A percentile compares a stretch with the other conserved stretches of the same genome.
Conservation (phyloP, 148 eudicot species). For the Suaeda aralocaspica region DNA sequence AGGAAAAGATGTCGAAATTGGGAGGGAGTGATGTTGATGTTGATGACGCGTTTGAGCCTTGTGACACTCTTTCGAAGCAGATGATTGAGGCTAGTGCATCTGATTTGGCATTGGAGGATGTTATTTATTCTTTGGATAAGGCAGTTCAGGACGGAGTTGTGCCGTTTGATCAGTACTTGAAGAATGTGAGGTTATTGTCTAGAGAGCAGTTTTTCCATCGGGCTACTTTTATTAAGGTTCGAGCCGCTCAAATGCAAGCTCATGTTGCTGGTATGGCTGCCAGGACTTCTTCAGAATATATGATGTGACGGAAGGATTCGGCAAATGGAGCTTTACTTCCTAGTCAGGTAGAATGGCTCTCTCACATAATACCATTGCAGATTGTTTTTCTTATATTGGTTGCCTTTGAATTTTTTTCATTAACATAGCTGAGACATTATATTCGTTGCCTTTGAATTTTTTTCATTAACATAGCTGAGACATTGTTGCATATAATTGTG, state of each 20-base stretch:
- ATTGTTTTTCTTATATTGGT: too few species aligned
- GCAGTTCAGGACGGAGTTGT: slow-evolving; percentile 78
- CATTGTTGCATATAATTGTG: too few species aligned
- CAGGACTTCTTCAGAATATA: background rate
- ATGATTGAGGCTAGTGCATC: slow-evolving; percentile 65
- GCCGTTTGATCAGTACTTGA: slow-evolving; percentile 80
- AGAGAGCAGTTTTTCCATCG: slow-evolving; percentile 90
- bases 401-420: too few species aligned
- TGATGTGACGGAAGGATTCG: too few species aligned
- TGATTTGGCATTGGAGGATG: slow-evolving; percentile 92
- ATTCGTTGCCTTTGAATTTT: too few species aligned
- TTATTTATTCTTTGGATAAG: slow-evolving; percentile 77
- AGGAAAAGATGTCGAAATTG: slow-evolving; percentile 42
- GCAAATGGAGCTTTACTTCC: too few species aligned
- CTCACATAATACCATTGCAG: too few species aligned
- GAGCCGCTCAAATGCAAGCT: slow-evolving; percentile 83
- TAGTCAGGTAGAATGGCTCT: too few species aligned
- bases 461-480: too few species aligned
- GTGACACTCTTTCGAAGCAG: slow-evolving; percentile 73
- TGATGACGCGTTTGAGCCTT: slow-evolving; percentile 69
- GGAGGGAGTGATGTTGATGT: slow-evolving; percentile 36
- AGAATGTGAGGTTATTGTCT: slow-evolving; percentile 70
- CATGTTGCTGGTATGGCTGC: slow-evolving; percentile 53
- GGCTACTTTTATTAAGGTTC: slow-evolving; percentile 59
- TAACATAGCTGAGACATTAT: too few species aligned